phyloP scores from a whole-genome alignment of 2,329 filamentous ascomycete genomes.

The Diaporthe australafricana region DNA sequence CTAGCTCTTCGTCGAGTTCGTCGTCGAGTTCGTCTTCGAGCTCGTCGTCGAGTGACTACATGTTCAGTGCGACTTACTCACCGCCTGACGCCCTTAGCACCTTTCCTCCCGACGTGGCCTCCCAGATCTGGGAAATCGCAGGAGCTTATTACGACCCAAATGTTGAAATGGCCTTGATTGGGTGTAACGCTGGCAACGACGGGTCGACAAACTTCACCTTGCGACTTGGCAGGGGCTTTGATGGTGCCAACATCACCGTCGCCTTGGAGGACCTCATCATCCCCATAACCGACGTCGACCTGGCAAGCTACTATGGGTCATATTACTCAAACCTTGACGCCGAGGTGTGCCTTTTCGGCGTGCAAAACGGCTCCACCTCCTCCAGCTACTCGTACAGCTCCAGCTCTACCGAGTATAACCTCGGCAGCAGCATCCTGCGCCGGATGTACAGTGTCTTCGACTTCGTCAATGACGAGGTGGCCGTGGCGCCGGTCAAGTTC shows the following conservation, averaged over 20 bases:
- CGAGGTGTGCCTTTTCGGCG: conserved; percentile 45
- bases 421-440: conserved; percentile 45
- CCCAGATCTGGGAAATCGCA: conserved; percentile 43
- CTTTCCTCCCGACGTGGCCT: conserved; percentile 42
- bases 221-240: conserved; percentile 39
- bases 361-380: conserved; percentile 42
- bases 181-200: conserved; percentile 42
- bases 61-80: conserved; percentile 38
- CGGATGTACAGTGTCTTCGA: conserved; percentile 50
- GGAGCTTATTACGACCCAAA: conserved; percentile 42
- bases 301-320: neutral
- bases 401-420: conserved; percentile 30
- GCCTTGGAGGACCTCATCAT: conserved; percentile 46
- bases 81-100: conserved; percentile 42
- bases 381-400: conserved; percentile 12
- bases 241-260: conserved; percentile 44
- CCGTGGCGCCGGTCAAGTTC: conserved; percentile 46
- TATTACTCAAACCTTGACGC: neutral
- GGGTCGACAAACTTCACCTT: conserved; percentile 42
- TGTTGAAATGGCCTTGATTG: conserved; percentile 38
- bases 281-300: conserved; percentile 27
- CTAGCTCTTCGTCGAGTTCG: neutral
- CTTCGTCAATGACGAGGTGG: conserved; percentile 46
- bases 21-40: conserved; percentile 4
- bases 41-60: conserved; percentile 12